Base-by-base conservation (phyloP, 1,139 yeast species). In the Pichia terricola region DNA sequence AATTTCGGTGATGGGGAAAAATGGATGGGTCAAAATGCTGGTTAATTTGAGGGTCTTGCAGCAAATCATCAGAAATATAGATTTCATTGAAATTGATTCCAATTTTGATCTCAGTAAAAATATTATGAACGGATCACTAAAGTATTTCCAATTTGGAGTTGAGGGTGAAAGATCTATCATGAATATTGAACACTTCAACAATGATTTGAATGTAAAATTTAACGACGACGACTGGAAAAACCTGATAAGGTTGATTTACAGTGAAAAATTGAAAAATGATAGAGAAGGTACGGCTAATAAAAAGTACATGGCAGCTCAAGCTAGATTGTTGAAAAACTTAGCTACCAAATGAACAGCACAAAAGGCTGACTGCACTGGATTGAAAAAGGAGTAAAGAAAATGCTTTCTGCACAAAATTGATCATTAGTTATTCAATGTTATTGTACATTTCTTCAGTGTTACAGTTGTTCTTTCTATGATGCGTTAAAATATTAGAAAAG, bases 11-110 rank as follows among this genome's bases (percentile, higher is more conserved):
- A 67, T 85, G 55, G 84, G 83, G 57, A 63, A 65, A 25, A 74
- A 75, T 54, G 95, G 95, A 36, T 69, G 83, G 42, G 77, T 78
- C 57, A 77, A 79, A 54, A 67, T 86, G 50, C 65, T 79, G 47
- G 71, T 81, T 55, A 85, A 86, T 58, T 79, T 85, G 34, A 72
- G 78, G 45, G 81, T 85, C 0, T 63, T 86, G 40, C 94, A 84
- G 62, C 94, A 85, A 58, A 77, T 81, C 71, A 72, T 82, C 48
- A 73, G 87, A 53, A 79, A 77, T 48, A 69, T 84, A 26, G 72
- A 77, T 53, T 62, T 73, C 41, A 40, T 43, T n/a, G 46, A 43
- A 4, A 28, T 37, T 31, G 28, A 42, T 11, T 16, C 35, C 26
- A 39, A 28, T 26, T 26, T 38, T 40, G 38, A 36, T 10, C 31